Evolutionary conservation across 1,139 yeast genomes (phyloP).

Genomic region (Blastobotrys illinoisensis): DNA sequence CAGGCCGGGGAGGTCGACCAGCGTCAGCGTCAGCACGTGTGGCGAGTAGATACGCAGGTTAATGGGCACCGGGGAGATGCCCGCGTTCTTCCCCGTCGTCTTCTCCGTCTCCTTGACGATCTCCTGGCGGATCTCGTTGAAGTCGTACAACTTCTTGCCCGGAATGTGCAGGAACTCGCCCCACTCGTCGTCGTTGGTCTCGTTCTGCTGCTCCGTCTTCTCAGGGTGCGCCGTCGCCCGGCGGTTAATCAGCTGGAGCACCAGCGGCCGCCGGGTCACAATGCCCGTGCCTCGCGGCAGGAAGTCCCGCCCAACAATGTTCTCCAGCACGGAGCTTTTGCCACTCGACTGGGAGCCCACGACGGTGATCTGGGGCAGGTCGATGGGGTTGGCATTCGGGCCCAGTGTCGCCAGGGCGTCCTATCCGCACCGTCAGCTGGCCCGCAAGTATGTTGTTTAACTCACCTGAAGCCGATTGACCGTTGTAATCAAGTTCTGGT

Average conservation of each 20-base stretch:
- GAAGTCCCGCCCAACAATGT: constrained; percentile 92
- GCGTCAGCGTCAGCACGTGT: constrained; percentile 87
- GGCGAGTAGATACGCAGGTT: constrained; percentile 94
- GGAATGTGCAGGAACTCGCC: constrained; percentile 96
- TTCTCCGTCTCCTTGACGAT: constrained; percentile 92
- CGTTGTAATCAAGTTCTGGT: constrained; percentile 40
- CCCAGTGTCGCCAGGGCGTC: constrained; percentile 93
- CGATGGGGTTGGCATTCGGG: constrained; percentile 45
- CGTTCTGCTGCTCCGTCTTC: constrained; percentile 32
- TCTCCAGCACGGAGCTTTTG: constrained; percentile 87
- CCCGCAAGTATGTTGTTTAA: not conserved
- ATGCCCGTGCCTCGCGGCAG: constrained; percentile 94
- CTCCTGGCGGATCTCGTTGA: constrained; percentile 86
- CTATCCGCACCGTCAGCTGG: constrained; percentile 43
- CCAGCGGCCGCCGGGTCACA: constrained; percentile 89
- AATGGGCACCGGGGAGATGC: constrained; percentile 89
- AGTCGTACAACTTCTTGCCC: constrained; percentile 78
- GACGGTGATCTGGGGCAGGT: constrained; percentile 92
- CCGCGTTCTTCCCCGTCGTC: constrained; percentile 87
- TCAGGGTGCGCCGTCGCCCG: constrained; percentile 37
- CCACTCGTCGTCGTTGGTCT: constrained; percentile 91
- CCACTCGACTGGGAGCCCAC: constrained; percentile 96
- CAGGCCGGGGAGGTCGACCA: constrained; percentile 95
- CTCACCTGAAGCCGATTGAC: constrained; percentile 65
- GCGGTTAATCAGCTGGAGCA: constrained; percentile 71